Base-by-base conservation (phyloP, 345 rosid genomes). In the Rhizophora mangle region DNA sequence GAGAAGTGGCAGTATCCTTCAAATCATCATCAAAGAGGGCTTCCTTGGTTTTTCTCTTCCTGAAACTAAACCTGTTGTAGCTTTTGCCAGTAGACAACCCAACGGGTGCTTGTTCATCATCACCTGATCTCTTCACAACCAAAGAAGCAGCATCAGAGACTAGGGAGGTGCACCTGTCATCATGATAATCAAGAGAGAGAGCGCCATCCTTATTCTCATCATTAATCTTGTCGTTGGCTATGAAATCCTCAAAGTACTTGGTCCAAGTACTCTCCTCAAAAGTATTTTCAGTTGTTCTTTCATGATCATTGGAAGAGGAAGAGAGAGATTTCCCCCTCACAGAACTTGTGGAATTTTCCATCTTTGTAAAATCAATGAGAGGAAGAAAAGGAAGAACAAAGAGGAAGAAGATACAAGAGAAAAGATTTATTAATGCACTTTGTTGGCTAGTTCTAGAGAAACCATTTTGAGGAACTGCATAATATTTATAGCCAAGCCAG, bases 191-290 rank as follows among this genome's bases (percentile, higher is more conserved):
- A 43, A 56, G 57, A 43, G 77, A 64, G 59, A 63, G 71, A 63
- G 56, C 74, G 54, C 59, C 24, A 27, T 20, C 53, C 59, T 32
- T 32, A 36, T 31, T 27, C 15, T 55, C 37, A 9, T 26, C 29
- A 15, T 72, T 58, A 31, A 24, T 29, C 3, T 71, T 74, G 43
- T 65, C 49, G 0, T 69, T 30, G 53, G 74, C 80, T 62, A 69
- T 77, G 66, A 75, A 82, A 72, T 85, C 88, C 13, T 85, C 85
- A 31, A 87, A 74, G 71, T 87, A 87, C 76, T 59, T 79, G 19
- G 92, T 87, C 92, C 92, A 87, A 10, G 88, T 80, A 69, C 92
- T 87, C 79, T 84, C 88, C 61, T 77, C 82, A 56, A 24, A 47
- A 13, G 62, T 19, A 24, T 64, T 56, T 67, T 24, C 37, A 55